A percentile compares a stretch with the other conserved stretches of the same genome.
Evolutionary conservation across 176 grass and related monocot species (phyloP).

Genomic region (Microstegium vimineum): DNA sequence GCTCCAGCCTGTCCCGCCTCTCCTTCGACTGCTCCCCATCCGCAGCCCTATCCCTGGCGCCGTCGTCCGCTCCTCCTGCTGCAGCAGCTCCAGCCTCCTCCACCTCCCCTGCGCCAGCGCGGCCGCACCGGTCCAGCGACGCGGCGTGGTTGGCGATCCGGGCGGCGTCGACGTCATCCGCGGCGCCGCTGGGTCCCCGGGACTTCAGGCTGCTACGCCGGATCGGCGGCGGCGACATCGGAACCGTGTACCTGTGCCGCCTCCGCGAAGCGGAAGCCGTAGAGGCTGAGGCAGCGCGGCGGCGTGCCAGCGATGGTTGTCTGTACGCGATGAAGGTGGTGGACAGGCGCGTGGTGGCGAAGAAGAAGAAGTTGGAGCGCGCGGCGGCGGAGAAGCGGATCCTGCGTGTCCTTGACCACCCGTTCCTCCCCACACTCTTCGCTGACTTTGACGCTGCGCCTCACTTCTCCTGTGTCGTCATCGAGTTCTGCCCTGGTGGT

Average conservation of each 20-base stretch:
- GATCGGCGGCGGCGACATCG: conserved; percentile 83
- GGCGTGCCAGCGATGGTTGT: neutral
- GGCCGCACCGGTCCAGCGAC: conserved; percentile 61
- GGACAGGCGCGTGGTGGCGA: conserved; percentile 49
- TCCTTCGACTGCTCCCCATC: conserved; percentile 47
- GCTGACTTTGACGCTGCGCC: conserved; percentile 79
- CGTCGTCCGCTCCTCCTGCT: neutral
- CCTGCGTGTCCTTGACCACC: conserved; percentile 72
- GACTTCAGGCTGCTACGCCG: conserved; percentile 74
- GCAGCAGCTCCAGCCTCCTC: neutral
- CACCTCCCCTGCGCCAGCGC: neutral
- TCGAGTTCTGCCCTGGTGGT: conserved; percentile 84
- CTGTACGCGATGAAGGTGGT: conserved; percentile 95
- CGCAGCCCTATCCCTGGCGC: neutral
- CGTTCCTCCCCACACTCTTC: conserved; percentile 76
- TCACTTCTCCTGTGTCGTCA: conserved; percentile 75
- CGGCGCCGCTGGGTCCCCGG: conserved; percentile 23
- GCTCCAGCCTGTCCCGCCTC: conserved; percentile 55
- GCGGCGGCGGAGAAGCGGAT: conserved; percentile 67
- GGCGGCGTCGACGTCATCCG: conserved; percentile 17
- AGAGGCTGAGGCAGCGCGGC: neutral
- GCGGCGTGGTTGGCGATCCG: conserved; percentile 45
- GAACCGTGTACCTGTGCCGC: conserved; percentile 75
- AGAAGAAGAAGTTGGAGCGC: conserved; percentile 70
- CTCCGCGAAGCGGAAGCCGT: conserved; percentile 9